These are phyloP conservation scores for Diutina rugosa DNA, from an alignment of 1,139 yeast species.

Conservation along the genomic window DNA sequence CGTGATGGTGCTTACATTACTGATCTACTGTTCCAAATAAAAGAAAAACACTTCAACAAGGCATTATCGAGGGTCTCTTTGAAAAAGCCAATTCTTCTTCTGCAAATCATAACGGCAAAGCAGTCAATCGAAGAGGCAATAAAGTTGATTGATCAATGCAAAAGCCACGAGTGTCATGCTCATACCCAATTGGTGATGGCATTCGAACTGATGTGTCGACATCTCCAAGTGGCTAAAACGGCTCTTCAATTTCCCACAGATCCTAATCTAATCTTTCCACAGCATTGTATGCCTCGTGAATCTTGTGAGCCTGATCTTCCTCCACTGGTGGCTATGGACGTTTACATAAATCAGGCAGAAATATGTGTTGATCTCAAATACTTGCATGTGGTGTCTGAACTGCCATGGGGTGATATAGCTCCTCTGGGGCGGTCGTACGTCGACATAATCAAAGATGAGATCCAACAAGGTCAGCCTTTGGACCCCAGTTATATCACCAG, in stretches of 20 bases:
- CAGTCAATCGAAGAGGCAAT: slow-evolving; percentile 20
- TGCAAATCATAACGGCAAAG: slow-evolving; percentile 21
- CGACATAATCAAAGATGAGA: slow-evolving; percentile 29
- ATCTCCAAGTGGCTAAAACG: slow-evolving; percentile 22
- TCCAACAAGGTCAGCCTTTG: slow-evolving; percentile 5
- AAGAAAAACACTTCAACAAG: slow-evolving; percentile 21
- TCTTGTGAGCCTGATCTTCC: slow-evolving; percentile 23
- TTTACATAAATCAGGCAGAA: slow-evolving; percentile 33
- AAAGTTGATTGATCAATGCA: slow-evolving; percentile 9
- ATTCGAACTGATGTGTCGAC: slow-evolving; percentile 15
- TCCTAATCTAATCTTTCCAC: slow-evolving; percentile 29
- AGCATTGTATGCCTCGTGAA: slow-evolving; percentile 14
- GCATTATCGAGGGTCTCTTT: slow-evolving; percentile 15
- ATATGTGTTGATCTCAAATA: slow-evolving; percentile 30
- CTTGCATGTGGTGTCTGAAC: slow-evolving; percentile 22
- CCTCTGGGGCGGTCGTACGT: slow-evolving; percentile 24
- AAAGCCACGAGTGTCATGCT: not conserved
- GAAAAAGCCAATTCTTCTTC: slow-evolving; percentile 18
- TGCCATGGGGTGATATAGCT: slow-evolving; percentile 31
- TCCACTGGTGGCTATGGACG: slow-evolving; percentile 20
- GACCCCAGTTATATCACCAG: not conserved
- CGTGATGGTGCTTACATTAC: slow-evolving; percentile 30
- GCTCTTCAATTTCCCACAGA: slow-evolving; percentile 29
- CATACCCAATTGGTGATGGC: slow-evolving; percentile 11
- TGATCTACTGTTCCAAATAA: slow-evolving; percentile 15